These are phyloP conservation scores for Curvularia hawaiiensis DNA, from an alignment of 2,329 filamentous ascomycete genomes.

Conservation along the genomic window DNA sequence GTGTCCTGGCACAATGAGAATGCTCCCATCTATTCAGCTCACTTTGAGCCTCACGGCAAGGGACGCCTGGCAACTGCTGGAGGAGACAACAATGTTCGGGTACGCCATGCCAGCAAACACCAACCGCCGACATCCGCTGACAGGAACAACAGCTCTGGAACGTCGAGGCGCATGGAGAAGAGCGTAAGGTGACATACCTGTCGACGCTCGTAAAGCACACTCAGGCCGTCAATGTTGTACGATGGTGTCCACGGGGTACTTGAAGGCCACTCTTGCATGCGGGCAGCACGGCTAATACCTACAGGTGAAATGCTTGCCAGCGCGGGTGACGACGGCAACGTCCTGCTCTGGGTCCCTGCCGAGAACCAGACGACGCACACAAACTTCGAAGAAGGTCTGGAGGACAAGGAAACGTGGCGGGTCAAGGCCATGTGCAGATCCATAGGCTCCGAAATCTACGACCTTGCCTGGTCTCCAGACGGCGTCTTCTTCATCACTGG, in stretches of 20 bases:
- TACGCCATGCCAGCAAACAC: slow-evolving; percentile 53
- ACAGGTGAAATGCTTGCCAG: slow-evolving; percentile 90
- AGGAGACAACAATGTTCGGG: slow-evolving; percentile 94
- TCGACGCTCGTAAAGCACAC: slow-evolving; percentile 92
- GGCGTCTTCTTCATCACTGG: slow-evolving; percentile 95
- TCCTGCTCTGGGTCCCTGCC: slow-evolving; percentile 92
- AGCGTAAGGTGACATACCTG: slow-evolving; percentile 87
- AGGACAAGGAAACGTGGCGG: slow-evolving; percentile 96
- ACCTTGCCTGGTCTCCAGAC: slow-evolving; percentile 98
- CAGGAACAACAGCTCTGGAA: slow-evolving; percentile 75
- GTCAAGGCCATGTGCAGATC: slow-evolving; percentile 98
- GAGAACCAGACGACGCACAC: slow-evolving; percentile 69
- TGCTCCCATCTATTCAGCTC: slow-evolving; percentile 93
- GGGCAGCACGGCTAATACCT: slow-evolving; percentile 23
- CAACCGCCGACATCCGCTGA: slow-evolving; percentile 40
- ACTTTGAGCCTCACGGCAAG: slow-evolving; percentile 93
- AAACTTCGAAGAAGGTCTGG: slow-evolving; percentile 82
- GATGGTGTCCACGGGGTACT: slow-evolving; percentile 92
- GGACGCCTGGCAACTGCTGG: slow-evolving; percentile 91
- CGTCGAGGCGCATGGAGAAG: slow-evolving; percentile 81
- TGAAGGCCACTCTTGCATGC: slow-evolving; percentile 8
- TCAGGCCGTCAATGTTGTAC: slow-evolving; percentile 96
- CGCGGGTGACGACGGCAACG: slow-evolving; percentile 95
- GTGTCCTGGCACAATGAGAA: slow-evolving; percentile 99
- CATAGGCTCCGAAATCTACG: slow-evolving; percentile 94